Evolutionary conservation across 768 basidiomycete species (phyloP).

Genomic region (Boletus huronensis): DNA sequence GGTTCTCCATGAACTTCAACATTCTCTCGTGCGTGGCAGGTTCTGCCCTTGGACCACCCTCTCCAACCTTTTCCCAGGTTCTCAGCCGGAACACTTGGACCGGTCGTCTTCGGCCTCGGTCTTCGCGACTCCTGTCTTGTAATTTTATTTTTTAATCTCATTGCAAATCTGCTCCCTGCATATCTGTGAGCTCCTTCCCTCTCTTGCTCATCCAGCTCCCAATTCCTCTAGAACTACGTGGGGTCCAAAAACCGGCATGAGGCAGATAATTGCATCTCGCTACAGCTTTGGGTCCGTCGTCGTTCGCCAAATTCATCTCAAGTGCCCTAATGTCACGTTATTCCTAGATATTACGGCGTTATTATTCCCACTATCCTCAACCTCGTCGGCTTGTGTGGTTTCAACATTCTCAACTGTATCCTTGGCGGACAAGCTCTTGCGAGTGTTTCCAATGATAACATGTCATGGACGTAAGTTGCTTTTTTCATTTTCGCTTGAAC

Average conservation of each 20-base stretch:
- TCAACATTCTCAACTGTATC: slow-evolving; percentile 63
- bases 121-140: slow-evolving; percentile 60
- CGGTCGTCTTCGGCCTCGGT: slow-evolving; percentile 56
- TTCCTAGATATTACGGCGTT: slow-evolving; percentile 50
- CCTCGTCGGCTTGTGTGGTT: slow-evolving; percentile 57
- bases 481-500: slow-evolving; percentile 3
- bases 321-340: background rate
- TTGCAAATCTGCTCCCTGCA: slow-evolving; percentile 56
- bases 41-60: background rate
- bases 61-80: slow-evolving; percentile 39
- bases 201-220: background rate
- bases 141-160: slow-evolving; percentile 65
- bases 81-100: slow-evolving; percentile 66
- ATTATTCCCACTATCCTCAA: slow-evolving; percentile 53
- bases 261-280: slow-evolving; percentile 76
- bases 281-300: slow-evolving; percentile 51
- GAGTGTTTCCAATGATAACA: slow-evolving; percentile 45
- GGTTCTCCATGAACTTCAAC: slow-evolving; percentile 71
- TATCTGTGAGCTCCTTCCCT: slow-evolving; percentile 45
- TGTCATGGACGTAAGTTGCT: slow-evolving; percentile 48
- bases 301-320: slow-evolving; percentile 33
- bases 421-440: slow-evolving; percentile 67
- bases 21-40: slow-evolving; percentile 44
- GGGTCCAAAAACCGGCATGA: slow-evolving; percentile 74
- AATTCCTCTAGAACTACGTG: slow-evolving; percentile 49